Evolutionary conservation across 768 basidiomycete genomes (phyloP), one percentile per base, ranked within the genome.

Genomic region (Gelatoporia subvermispora): DNA sequence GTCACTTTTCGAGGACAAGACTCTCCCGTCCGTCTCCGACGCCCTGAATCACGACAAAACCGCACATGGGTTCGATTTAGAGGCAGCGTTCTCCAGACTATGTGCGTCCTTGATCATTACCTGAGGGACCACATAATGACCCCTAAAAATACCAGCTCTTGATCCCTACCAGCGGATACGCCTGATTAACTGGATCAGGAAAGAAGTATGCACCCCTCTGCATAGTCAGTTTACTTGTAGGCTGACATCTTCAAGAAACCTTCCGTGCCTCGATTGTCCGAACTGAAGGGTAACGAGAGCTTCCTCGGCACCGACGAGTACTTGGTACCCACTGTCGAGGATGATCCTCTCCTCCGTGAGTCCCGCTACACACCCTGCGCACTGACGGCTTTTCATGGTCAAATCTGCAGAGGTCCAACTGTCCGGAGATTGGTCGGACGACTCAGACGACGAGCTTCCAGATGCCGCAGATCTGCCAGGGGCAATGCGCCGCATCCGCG

Each of bases 301-400:
- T 76, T 91, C 56, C 79, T 94, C 52, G 62, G 70, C 11, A 79
- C 82, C 8, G 94, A 98, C 60, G 79, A 79, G 47, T 90, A 90
- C 60, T 79, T 98, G 18, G 76, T 79, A 35, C 95, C 95, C 2
- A 81, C 78, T 23, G 55, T 96, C 37, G 84, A 88, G 59, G 86
- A 93, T 57, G 95, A 97, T 62, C 87, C 92, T 2, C 68, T 96
- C 11, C 82, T 98, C 20, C 89, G 95, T 96, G 59, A 60, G 87
- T 72, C 41, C 8, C 4, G 10, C 24, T 31, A 34, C 9, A 17
- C 28, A 37, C 20, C 39, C 17, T 37, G 28, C 41, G 1, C 24
- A 28, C 24, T 34, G 13, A 15, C n/a, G 13, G 3, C 20, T 13
- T 20, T 35, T 47, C 38, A 41, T 39, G 11, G 34, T 18, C 24